phyloP scores from a whole-genome alignment of 768 basidiomycete species.

The Suillus spraguei region DNA sequence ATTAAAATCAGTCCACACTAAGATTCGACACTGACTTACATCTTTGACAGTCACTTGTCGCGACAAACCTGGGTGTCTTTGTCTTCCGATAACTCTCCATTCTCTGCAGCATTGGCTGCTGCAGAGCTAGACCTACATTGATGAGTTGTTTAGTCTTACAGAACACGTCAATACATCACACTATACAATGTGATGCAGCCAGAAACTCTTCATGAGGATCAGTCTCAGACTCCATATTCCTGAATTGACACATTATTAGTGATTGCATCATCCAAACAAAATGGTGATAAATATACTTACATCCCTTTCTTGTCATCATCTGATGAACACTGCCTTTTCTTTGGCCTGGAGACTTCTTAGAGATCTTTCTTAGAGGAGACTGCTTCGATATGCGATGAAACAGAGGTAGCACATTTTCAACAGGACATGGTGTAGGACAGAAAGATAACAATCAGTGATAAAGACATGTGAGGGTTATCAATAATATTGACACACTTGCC shows the following conservation, averaged over 20 bases:
- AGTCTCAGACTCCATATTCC: not conserved
- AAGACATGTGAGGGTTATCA: not conserved
- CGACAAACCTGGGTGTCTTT: not conserved
- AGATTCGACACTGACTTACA: constrained; percentile 2
- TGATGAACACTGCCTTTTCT: not conserved
- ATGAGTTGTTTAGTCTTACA: constrained; percentile 9
- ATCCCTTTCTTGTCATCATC: not conserved
- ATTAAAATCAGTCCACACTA: not conserved
- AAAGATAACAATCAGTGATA: not conserved
- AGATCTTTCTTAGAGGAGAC: not conserved
- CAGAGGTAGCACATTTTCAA: not conserved
- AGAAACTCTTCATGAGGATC: constrained; percentile 6
- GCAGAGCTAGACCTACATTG: not conserved
- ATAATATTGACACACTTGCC: not conserved
- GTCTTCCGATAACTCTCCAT: constrained; percentile 5
- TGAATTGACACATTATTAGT: not conserved
- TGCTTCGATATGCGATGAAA: no score
- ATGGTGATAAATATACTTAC: not conserved
- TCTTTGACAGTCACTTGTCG: constrained; percentile 1
- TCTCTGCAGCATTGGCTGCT: constrained; percentile 1
- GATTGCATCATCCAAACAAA: not conserved
- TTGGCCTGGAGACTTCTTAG: not conserved
- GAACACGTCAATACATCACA: constrained; percentile 12
- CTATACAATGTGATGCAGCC: not conserved
- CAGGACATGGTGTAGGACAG: not conserved